A percentile compares a stretch with the other conserved stretches of the same genome.
Evolutionary conservation across 208 protist genomes (phyloP).

Genomic region (Crithidia fasciculata): DNA sequence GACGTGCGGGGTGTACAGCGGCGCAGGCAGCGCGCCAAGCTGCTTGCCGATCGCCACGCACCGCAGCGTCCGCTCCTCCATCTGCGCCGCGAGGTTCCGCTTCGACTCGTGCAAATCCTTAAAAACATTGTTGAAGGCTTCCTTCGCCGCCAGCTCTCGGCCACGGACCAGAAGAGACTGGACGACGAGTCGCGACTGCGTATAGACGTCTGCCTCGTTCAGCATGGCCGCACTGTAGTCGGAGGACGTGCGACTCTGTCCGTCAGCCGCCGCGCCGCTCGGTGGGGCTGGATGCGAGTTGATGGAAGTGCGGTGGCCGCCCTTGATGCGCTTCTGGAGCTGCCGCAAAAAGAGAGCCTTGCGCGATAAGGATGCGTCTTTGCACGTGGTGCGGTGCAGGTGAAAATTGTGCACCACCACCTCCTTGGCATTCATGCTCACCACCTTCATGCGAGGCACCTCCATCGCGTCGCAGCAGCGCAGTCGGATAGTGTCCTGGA

Average conservation of each 20-base stretch:
- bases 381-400: slow-evolving; percentile 44
- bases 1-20: slow-evolving; percentile 55
- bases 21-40: slow-evolving; percentile 47
- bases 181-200: slow-evolving; percentile 54
- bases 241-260: not conserved
- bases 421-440: slow-evolving; percentile 45
- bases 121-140: slow-evolving; percentile 72
- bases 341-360: slow-evolving; percentile 84
- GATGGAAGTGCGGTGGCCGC: slow-evolving; percentile 10
- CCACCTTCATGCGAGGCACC: slow-evolving; percentile 60
- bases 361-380: slow-evolving; percentile 44
- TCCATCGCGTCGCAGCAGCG: slow-evolving; percentile 90
- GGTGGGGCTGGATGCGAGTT: slow-evolving; percentile 7
- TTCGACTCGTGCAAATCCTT: slow-evolving; percentile 64
- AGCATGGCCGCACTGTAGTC: slow-evolving; percentile 44
- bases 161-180: slow-evolving; percentile 74
- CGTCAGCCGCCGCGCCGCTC: not conserved
- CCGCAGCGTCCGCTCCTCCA: slow-evolving; percentile 82
- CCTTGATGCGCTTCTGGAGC: slow-evolving; percentile 46
- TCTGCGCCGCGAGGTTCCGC: slow-evolving; percentile 47
- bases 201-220: slow-evolving; percentile 69
- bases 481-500: slow-evolving; percentile 62
- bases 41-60: slow-evolving; percentile 79
- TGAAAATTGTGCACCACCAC: slow-evolving; percentile 88
- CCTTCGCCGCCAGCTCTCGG: slow-evolving; percentile 54